These are phyloP conservation scores for Pichia cephalocereana DNA, from an alignment of 805 yeast species.

Conservation along the genomic window DNA sequence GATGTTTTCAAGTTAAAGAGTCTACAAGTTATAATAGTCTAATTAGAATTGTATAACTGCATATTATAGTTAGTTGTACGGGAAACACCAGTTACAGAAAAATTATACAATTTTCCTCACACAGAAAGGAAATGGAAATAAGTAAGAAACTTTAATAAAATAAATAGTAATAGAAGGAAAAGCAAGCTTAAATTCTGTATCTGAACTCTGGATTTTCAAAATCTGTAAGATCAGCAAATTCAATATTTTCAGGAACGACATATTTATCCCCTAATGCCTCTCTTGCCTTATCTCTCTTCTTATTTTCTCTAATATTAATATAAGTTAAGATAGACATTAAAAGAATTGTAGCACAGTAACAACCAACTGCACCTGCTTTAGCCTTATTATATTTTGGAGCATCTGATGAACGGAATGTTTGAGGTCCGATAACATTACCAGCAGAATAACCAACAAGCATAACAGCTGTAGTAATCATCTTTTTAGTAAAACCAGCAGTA, in stretches of 20 bases:
- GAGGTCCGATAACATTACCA: slow-evolving; percentile 51
- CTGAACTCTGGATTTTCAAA: slow-evolving; percentile 10
- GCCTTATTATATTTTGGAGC: slow-evolving; percentile 28
- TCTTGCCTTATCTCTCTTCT: slow-evolving; percentile 2
- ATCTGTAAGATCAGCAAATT: slow-evolving; percentile 12
- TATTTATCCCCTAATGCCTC: slow-evolving; percentile 9
- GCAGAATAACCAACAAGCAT: slow-evolving; percentile 41
- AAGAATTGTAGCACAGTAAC: slow-evolving; percentile 6
- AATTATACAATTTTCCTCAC: too few species aligned
- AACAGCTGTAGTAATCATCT: slow-evolving; percentile 36
- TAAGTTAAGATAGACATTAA: slow-evolving; percentile 1
- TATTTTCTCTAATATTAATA: slow-evolving; percentile 7
- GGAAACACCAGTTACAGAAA: too few species aligned
- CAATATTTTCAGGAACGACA: slow-evolving; percentile 7
- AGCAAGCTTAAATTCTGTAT: background rate
- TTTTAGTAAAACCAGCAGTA: slow-evolving; percentile 51
- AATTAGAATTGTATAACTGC: too few species aligned
- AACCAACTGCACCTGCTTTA: slow-evolving; percentile 12
- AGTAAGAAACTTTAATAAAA: too few species aligned
- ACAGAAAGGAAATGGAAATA: too few species aligned
- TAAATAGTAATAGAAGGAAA: too few species aligned
- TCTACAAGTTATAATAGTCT: too few species aligned
- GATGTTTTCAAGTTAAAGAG: too few species aligned
- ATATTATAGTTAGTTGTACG: too few species aligned
- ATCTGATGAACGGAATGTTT: slow-evolving; percentile 34